Percentiles rank a stretch among this genome's conserved stretches.
Conservation (phyloP, 805 yeast species). For the Starmera amethionina region DNA sequence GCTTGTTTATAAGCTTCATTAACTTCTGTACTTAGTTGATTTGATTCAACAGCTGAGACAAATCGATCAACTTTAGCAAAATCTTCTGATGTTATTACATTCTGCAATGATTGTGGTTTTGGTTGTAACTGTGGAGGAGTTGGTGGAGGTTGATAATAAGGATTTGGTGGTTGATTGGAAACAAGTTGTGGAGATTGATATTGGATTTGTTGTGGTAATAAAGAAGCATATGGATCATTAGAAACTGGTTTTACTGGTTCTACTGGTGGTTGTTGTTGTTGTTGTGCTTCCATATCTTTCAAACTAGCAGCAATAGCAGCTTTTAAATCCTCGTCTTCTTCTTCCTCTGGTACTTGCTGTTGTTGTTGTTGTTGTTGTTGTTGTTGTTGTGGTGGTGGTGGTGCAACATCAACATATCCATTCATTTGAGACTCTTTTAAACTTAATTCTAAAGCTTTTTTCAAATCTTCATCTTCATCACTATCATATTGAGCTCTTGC, state of each 20-base stretch:
- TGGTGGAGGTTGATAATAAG: conserved; percentile 4
- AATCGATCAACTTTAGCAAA: conserved; percentile 63
- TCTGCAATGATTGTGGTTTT: conserved; percentile 5
- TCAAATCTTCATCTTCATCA: conserved; percentile 64
- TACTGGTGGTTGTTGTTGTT: conserved; percentile 4
- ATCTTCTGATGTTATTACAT: conserved; percentile 46
- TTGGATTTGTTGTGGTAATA: conserved; percentile 5
- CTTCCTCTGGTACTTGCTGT: conserved; percentile 25
- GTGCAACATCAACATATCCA: conserved; percentile 21
- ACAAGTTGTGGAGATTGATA: conserved; percentile 4
- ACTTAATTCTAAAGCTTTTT: conserved; percentile 70
- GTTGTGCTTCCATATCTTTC: conserved; percentile 45
- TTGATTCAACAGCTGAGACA: conserved; percentile 47
- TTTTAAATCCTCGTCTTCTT: conserved; percentile 79
- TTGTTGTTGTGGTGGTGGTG: conserved; percentile 3
- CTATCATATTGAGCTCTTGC: conserved; percentile 20
- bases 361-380: conserved; percentile 2
- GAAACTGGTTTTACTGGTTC: background rate
- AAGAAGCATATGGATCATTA: conserved; percentile 8
- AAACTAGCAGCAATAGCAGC: conserved; percentile 93
- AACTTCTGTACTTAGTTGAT: conserved; percentile 33
- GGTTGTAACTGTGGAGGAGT: conserved; percentile 6
- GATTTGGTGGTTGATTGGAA: background rate
- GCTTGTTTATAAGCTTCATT: conserved; percentile 52
- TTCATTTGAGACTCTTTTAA: conserved; percentile 38